Percentiles rank a stretch among this genome's conserved stretches.
These are phyloP conservation scores for Ceratobasidium theobromae DNA, from an alignment of 1,284 basidiomycete genomes.

Conservation along the genomic window DNA sequence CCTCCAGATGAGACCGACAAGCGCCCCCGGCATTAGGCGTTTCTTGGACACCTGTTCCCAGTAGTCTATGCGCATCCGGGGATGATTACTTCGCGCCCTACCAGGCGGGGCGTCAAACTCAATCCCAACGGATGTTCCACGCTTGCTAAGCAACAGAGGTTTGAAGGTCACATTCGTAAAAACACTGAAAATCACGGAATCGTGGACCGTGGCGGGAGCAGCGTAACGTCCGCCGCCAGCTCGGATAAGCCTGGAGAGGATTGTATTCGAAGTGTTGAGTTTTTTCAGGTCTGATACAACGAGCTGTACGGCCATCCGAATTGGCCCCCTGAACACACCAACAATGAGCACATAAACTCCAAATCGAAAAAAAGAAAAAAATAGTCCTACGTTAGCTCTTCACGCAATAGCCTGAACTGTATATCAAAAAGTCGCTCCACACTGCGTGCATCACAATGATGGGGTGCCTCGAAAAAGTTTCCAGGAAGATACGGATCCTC, in stretches of 20 bases:
- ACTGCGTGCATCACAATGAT: constrained; percentile 55
- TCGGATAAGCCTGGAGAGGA: constrained; percentile 32
- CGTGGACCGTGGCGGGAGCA: constrained; percentile 42
- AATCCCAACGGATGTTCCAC: constrained; percentile 52
- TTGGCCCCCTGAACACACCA: constrained; percentile 48
- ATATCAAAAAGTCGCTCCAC: constrained; percentile 65
- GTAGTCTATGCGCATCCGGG: constrained; percentile 44
- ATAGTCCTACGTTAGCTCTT: constrained; percentile 62
- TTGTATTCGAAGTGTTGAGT: constrained; percentile 34
- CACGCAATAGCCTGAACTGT: constrained; percentile 68
- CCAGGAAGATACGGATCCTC: constrained; percentile 57
- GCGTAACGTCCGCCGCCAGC: constrained; percentile 40
- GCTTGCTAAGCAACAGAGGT: constrained; percentile 47
- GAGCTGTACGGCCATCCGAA: constrained; percentile 53
- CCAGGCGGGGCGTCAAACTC: constrained; percentile 56
- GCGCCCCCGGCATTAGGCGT: constrained; percentile 56
- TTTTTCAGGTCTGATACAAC: constrained; percentile 49
- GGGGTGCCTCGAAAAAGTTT: constrained; percentile 59
- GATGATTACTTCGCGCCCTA: constrained; percentile 32
- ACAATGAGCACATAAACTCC: not conserved
- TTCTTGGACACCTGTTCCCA: constrained; percentile 58
- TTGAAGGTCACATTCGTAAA: constrained; percentile 54
- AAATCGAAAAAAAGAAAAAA: not conserved
- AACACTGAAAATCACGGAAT: constrained; percentile 57
- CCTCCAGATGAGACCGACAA: constrained; percentile 56